Conservation (phyloP, 495 filamentous ascomycete species). For the Lasiosphaeria miniovina region DNA sequence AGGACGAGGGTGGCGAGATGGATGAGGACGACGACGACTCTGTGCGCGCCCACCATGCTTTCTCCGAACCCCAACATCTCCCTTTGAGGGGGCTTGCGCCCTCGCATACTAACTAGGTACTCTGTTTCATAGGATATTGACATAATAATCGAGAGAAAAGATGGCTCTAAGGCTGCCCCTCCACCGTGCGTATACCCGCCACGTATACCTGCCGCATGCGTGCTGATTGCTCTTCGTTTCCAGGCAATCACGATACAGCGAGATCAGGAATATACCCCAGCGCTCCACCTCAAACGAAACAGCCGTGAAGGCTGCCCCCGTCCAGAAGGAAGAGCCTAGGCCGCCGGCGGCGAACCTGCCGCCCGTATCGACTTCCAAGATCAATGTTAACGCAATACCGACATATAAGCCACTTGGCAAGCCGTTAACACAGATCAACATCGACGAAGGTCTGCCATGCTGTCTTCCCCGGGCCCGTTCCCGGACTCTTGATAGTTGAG, state of each 20-base stretch:
- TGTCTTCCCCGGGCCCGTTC: conserved; percentile 6
- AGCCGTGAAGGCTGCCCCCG: conserved; percentile 38
- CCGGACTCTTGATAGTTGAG: not conserved
- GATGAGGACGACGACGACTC: conserved; percentile 66
- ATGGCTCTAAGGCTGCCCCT: conserved; percentile 68
- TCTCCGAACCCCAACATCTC: conserved; percentile 7
- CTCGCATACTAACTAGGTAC: not conserved
- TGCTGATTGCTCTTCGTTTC: not conserved
- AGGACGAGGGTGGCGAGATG: conserved; percentile 71
- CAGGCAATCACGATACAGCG: conserved; percentile 54
- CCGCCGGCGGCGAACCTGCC: conserved; percentile 42
- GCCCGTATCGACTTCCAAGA: conserved; percentile 65
- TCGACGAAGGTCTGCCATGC: conserved; percentile 57
- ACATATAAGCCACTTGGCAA: conserved; percentile 70
- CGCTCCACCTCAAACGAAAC: conserved; percentile 55
- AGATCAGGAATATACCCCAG: conserved; percentile 66
- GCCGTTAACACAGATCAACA: conserved; percentile 77
- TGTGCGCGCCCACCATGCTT: conserved; percentile 22
- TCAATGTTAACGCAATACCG: conserved; percentile 83
- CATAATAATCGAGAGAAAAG: conserved; percentile 86
- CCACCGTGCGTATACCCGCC: conserved; percentile 49
- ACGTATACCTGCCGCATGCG: not conserved
- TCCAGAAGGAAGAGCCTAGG: conserved; percentile 43
- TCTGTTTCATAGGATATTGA: conserved; percentile 70
- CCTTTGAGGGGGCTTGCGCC: not conserved